Evolutionary conservation across 1,284 basidiomycete genomes (phyloP).

Genomic region (Cutaneotrichosporon cyanovorans): DNA sequence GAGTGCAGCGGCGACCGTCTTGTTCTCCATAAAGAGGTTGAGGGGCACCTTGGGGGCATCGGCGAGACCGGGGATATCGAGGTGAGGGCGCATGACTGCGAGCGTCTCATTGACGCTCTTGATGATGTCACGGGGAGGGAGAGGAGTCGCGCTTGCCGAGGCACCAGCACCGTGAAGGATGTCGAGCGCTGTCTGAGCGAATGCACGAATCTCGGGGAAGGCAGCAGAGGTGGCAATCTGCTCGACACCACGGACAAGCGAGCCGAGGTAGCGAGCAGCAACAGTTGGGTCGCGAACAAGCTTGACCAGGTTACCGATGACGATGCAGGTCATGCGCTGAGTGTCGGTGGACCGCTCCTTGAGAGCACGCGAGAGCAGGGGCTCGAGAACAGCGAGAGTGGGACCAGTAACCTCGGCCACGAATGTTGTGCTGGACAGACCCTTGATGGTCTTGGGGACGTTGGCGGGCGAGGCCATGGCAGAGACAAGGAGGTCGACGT

Average conservation of each 20-base stretch:
- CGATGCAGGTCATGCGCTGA: constrained; percentile 72
- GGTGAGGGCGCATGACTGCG: constrained; percentile 54
- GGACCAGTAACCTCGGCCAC: constrained; percentile 96
- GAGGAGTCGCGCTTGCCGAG: constrained; percentile 59
- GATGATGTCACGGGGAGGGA: constrained; percentile 59
- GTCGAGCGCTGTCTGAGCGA: constrained; percentile 69
- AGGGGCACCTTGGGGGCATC: constrained; percentile 45
- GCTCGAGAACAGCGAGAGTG: constrained; percentile 91
- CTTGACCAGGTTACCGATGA: constrained; percentile 96
- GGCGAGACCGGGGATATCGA: constrained; percentile 55
- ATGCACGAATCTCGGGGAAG: constrained; percentile 94
- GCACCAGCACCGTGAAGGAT: constrained; percentile 75
- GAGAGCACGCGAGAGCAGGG: constrained; percentile 81
- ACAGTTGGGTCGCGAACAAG: constrained; percentile 87
- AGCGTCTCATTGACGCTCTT: constrained; percentile 56
- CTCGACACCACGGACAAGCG: constrained; percentile 83
- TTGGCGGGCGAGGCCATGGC: constrained; percentile 82
- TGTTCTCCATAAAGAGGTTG: constrained; percentile 35
- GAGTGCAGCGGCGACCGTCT: constrained; percentile 48
- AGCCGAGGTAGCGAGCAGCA: constrained; percentile 80
- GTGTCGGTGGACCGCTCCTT: constrained; percentile 96
- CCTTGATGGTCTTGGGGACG: constrained; percentile 91
- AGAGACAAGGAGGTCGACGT: constrained; percentile 84
- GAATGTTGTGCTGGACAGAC: constrained; percentile 82
- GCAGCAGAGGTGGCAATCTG: constrained; percentile 85